These are phyloP conservation scores for Kodamaea laetipori DNA, from an alignment of 805 yeast species.

Conservation along the genomic window DNA sequence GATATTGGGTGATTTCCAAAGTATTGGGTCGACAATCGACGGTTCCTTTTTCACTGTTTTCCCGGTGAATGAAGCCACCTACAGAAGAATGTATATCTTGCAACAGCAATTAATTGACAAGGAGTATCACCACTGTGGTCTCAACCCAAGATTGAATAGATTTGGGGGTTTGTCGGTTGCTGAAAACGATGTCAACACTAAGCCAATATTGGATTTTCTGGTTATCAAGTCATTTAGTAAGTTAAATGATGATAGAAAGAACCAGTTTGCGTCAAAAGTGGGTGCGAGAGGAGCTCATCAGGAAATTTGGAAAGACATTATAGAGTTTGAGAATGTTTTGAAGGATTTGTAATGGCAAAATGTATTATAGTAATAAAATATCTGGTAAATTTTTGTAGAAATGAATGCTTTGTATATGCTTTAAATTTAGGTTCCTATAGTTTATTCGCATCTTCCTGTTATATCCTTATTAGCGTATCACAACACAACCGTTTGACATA, in stretches of 20 bases:
- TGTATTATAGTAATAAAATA: background rate
- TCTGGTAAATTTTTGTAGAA: too few species aligned
- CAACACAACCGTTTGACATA: background rate
- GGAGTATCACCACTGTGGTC: conserved; percentile 69
- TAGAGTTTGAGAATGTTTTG: conserved; percentile 52
- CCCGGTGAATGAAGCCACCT: conserved; percentile 74
- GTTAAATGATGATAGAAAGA: conserved; percentile 59
- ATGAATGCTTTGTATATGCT: too few species aligned
- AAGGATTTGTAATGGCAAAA: conserved; percentile 23
- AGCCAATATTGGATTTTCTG: conserved; percentile 68
- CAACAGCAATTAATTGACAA: conserved; percentile 88
- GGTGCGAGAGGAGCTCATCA: conserved; percentile 55
- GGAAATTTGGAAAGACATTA: conserved; percentile 69
- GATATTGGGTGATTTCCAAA: conserved; percentile 48
- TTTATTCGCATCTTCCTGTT: too few species aligned
- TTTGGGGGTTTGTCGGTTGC: conserved; percentile 44
- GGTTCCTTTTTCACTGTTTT: conserved; percentile 76
- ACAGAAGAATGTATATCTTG: conserved; percentile 77
- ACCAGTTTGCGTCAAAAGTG: conserved; percentile 54
- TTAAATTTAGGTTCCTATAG: too few species aligned
- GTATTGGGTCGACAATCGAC: conserved; percentile 72
- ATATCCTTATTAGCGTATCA: too few species aligned
- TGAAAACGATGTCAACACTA: conserved; percentile 42
- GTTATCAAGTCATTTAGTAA: conserved; percentile 55
- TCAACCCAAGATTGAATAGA: conserved; percentile 76